Base-by-base conservation (phyloP, 2,329 filamentous ascomycete genomes). In the Pseudocercospora fuligena region DNA sequence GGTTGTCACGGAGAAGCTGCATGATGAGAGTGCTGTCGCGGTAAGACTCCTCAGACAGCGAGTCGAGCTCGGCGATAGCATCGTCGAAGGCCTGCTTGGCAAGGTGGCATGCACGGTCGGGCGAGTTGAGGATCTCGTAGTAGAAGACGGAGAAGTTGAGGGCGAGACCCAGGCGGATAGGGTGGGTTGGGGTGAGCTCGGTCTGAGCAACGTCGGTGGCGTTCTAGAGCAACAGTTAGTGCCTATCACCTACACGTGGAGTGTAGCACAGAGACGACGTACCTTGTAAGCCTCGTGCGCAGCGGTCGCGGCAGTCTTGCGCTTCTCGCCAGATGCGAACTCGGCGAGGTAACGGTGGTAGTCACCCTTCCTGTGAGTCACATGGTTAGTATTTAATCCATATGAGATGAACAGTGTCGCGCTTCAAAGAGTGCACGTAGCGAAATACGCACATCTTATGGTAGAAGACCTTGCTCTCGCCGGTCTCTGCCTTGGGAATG, bases 121-220 rank as follows among this genome's bases (percentile, higher is more conserved):
- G 94, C 40, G 94, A 96, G 90, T 97, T 98, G 80, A 97, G 87
- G 81, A 97, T 97, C 88, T 97, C 95, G 84, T 97, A 97, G 89
- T 97, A 97, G 88, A 97, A 97, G 78, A 97, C 94, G 72, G 94
- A 97, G 89, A 98, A 97, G 91, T 97, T 98, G 76, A 98, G 90
- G 75, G 94, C 94, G 78, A 98, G 91, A 82, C 94, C 94, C 73
- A 98, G 92, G 78, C 94, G 94, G 86, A 98, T 98, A 77, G 94
- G 94, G 88, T 98, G 94, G 69, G 95, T 98, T 70, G 94, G 94
- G 70, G 94, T 94, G 76, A 98, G 90, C 84, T 98, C 94, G 73
- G 92, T 97, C 87, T 97, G 94, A 76, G 95, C 95, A 79, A 98
- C 94, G 78, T 97, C 94, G 85, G 94, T 98, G 76, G 94, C 94